A percentile compares a stretch with the other conserved stretches of the same genome.
phyloP scores from a whole-genome alignment of 2,329 filamentous ascomycete genomes.

The Epichloe scottii region DNA sequence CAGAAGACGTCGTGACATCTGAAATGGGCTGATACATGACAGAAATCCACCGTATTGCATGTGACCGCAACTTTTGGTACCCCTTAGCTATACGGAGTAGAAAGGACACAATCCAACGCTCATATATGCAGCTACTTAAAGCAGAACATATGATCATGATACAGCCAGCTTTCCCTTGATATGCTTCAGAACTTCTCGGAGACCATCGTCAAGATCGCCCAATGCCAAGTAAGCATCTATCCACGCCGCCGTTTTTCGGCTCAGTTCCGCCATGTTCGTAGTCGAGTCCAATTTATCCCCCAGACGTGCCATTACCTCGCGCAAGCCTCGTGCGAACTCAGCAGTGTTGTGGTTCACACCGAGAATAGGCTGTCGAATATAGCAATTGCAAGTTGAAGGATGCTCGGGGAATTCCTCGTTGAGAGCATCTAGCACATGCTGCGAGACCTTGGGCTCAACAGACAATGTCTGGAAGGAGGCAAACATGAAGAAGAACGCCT shows the following conservation, averaged over 20 bases:
- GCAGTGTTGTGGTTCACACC: constrained; percentile 50
- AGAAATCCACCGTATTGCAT: too few species aligned
- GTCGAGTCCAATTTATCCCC: constrained; percentile 35
- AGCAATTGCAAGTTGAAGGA: constrained; percentile 54
- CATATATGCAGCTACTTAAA: background rate
- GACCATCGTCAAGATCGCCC: constrained; percentile 40
- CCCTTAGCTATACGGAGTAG: too few species aligned
- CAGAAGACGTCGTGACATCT: too few species aligned
- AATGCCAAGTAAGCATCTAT: constrained; percentile 37
- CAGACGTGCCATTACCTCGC: constrained; percentile 50
- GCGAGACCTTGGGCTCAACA: constrained; percentile 52
- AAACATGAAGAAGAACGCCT: constrained; percentile 72
- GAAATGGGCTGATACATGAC: too few species aligned
- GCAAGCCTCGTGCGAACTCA: constrained; percentile 61
- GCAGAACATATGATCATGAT: background rate
- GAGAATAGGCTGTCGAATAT: constrained; percentile 57
- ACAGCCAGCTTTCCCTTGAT: constrained; percentile 25
- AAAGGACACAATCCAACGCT: background rate
- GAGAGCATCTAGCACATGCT: constrained; percentile 61
- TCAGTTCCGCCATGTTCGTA: constrained; percentile 32
- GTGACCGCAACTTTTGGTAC: too few species aligned
- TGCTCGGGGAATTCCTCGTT: constrained; percentile 44
- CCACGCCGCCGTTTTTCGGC: constrained; percentile 39
- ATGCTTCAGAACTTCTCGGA: constrained; percentile 42
- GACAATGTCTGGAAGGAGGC: constrained; percentile 54